These are phyloP conservation scores for Naganishia randhawae DNA, from an alignment of 768 basidiomycete species.

Conservation along the genomic window DNA sequence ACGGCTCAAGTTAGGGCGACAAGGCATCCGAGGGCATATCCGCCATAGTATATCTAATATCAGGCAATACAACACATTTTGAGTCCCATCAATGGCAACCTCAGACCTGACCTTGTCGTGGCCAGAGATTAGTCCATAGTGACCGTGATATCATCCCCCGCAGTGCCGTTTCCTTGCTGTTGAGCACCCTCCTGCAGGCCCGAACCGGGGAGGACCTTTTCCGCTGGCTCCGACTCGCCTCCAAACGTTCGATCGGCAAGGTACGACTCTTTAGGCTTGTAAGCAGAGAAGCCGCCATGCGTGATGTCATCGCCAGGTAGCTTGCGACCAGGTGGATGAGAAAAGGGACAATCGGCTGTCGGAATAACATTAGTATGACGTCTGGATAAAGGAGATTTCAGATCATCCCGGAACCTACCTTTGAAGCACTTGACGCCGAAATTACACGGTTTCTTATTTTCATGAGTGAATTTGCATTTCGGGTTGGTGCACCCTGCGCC, in stretches of 20 bases:
- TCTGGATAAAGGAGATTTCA: not conserved
- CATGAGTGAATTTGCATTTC: constrained; percentile 28
- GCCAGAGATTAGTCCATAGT: not conserved
- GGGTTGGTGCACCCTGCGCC: constrained; percentile 67
- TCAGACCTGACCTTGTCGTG: not conserved
- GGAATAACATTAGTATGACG: not conserved
- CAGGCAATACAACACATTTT: not conserved
- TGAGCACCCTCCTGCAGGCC: not conserved
- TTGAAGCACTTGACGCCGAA: constrained; percentile 84
- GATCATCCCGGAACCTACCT: constrained; percentile 37
- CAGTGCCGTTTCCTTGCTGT: no score
- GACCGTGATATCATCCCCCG: constrained; percentile 19
- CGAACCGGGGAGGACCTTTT: constrained; percentile 28
- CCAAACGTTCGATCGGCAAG: constrained; percentile 26
- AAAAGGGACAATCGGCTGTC: constrained; percentile 72
- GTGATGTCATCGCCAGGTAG: constrained; percentile 9
- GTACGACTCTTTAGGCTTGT: constrained; percentile 19
- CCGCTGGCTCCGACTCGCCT: constrained; percentile 21
- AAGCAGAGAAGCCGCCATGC: constrained; percentile 13
- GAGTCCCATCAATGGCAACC: not conserved
- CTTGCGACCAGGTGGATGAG: constrained; percentile 66
- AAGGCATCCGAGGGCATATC: no score
- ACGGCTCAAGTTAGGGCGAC: not conserved
- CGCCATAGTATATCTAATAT: not conserved
- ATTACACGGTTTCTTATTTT: constrained; percentile 59